Conservation (phyloP, 108 stramenopile genomes). For the Skeletonema costatum region DNA sequence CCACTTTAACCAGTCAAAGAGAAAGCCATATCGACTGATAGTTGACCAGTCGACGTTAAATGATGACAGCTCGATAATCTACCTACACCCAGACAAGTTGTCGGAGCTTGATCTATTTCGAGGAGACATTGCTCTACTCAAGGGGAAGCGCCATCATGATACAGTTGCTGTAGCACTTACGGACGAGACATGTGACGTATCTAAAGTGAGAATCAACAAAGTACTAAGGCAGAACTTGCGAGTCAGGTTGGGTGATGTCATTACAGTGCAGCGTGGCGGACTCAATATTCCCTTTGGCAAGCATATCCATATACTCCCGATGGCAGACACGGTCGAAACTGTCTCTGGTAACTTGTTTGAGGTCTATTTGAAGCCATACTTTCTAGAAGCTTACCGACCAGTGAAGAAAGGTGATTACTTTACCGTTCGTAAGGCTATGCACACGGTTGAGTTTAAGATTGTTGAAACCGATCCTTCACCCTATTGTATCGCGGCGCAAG, state of each 20-base stretch:
- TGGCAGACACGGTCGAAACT: slow-evolving; percentile 82
- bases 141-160: slow-evolving; percentile 77
- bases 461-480: slow-evolving; percentile 80
- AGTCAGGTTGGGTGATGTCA: slow-evolving; percentile 75
- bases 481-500: slow-evolving; percentile 80
- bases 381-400: slow-evolving; percentile 81
- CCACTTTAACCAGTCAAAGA: slow-evolving; percentile 41
- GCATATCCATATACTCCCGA: slow-evolving; percentile 73
- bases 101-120: slow-evolving; percentile 77
- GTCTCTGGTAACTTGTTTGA: slow-evolving; percentile 81
- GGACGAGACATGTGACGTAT: slow-evolving; percentile 69
- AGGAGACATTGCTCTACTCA: slow-evolving; percentile 76
- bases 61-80: slow-evolving; percentile 74
- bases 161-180: slow-evolving; percentile 79
- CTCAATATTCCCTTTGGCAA: slow-evolving; percentile 78
- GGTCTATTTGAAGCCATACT: slow-evolving; percentile 87
- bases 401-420: slow-evolving; percentile 83
- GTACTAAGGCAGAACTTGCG: slow-evolving; percentile 82
- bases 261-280: slow-evolving; percentile 61
- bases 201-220: slow-evolving; percentile 81
- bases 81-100: slow-evolving; percentile 57
- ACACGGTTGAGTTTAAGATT: slow-evolving; percentile 83
- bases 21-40: slow-evolving; percentile 72
- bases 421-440: slow-evolving; percentile 77
- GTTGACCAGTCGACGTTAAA: slow-evolving; percentile 71